phyloP scores from a whole-genome alignment of 139 green algal genomes.

The Haematococcus lacustris region DNA sequence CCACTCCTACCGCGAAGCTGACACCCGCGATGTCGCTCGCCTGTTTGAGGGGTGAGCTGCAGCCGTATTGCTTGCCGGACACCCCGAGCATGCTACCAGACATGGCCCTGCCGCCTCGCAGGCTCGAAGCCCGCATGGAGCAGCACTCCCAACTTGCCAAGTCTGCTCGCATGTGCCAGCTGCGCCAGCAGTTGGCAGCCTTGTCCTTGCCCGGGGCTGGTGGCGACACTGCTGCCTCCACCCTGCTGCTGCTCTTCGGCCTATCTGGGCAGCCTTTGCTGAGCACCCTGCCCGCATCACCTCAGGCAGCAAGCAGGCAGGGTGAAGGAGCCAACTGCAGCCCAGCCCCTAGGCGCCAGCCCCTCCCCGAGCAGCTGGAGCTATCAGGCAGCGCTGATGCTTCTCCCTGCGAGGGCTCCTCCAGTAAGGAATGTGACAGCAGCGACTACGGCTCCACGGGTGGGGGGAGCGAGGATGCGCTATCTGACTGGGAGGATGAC shows the following conservation, averaged over 20 bases:
- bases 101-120: constrained; percentile 2
- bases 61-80: too few relatives aligned
- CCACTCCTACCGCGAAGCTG: constrained; percentile 12
- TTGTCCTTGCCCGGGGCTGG: too few relatives aligned
- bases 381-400: too few relatives aligned
- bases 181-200: neutral
- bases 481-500: constrained; percentile 17
- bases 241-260: constrained; percentile 15
- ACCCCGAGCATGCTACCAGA: neutral
- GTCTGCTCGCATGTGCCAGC: neutral
- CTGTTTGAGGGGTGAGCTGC: constrained; percentile 15
- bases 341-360: too few relatives aligned
- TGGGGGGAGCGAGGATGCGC: constrained; percentile 1
- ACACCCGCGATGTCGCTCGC: constrained; percentile 3
- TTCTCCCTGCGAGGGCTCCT: too few relatives aligned
- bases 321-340: too few relatives aligned
- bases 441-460: neutral
- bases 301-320: too few relatives aligned
- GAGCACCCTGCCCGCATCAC: constrained; percentile 2
- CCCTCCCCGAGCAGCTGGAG: too few relatives aligned
- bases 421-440: too few relatives aligned
- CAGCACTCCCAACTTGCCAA: constrained; percentile 20
- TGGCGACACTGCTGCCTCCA: constrained; percentile 2
- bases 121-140: constrained; percentile 13
- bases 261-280: constrained; percentile 8